These are phyloP conservation scores for Lentinula lateritia DNA, from an alignment of 768 basidiomycete genomes.

Conservation along the genomic window DNA sequence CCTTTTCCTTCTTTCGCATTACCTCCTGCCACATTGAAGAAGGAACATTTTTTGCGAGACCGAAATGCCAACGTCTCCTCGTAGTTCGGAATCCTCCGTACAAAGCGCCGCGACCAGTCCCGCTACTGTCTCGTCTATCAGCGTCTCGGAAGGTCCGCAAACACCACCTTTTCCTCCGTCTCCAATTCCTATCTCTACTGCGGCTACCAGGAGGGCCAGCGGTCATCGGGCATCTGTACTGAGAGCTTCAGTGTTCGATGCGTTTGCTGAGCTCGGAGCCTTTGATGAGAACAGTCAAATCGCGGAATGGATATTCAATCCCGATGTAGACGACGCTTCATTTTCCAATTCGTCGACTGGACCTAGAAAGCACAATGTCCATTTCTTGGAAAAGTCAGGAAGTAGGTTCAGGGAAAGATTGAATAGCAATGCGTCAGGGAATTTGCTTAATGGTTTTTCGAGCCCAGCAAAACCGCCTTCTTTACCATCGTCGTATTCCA, in stretches of 20 bases:
- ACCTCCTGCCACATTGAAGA: not conserved
- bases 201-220: not conserved
- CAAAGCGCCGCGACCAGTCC: not conserved
- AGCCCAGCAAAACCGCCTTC: not conserved
- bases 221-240: not conserved
- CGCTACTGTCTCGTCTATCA: not conserved
- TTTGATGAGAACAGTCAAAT: slow-evolving; percentile 10
- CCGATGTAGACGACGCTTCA: not conserved
- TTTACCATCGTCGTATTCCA: not conserved
- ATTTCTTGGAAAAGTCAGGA: slow-evolving; percentile 1
- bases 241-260: slow-evolving; percentile 7
- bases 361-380: not conserved
- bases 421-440: not conserved
- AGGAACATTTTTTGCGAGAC: not conserved
- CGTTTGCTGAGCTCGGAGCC: slow-evolving; percentile 5
- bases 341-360: not conserved
- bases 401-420: slow-evolving; percentile 7
- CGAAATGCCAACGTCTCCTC: not conserved
- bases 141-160: not conserved
- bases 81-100: not conserved
- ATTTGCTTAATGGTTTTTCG: not conserved
- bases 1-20: not conserved
- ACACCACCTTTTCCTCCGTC: not conserved
- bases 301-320: slow-evolving; percentile 7
- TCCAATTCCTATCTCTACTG: not conserved